phyloP scores from a whole-genome alignment of 2,329 filamentous ascomycete species.

The Boeremia exigua region DNA sequence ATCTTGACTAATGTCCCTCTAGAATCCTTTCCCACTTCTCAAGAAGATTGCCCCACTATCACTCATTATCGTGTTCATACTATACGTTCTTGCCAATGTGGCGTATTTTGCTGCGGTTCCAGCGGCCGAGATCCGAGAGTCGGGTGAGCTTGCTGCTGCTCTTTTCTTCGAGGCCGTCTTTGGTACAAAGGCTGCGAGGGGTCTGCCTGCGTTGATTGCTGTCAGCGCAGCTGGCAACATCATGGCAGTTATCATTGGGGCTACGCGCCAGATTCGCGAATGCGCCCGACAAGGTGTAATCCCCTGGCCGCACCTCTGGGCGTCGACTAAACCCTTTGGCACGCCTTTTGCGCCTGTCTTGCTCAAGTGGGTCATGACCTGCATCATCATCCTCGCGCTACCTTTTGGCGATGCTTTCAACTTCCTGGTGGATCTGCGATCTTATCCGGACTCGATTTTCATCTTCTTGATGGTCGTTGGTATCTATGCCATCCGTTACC shows the following conservation, averaged over 20 bases:
- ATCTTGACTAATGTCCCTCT: background rate
- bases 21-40: constrained; percentile 64
- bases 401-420: constrained; percentile 70
- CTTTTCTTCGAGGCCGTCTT: constrained; percentile 67
- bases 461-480: constrained; percentile 35
- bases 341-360: constrained; percentile 66
- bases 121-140: constrained; percentile 58
- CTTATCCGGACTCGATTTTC: constrained; percentile 36
- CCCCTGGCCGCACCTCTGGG: constrained; percentile 60
- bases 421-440: constrained; percentile 58
- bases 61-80: constrained; percentile 56
- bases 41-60: constrained; percentile 57
- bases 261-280: constrained; percentile 38
- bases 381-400: constrained; percentile 47
- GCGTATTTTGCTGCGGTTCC: constrained; percentile 38
- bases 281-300: constrained; percentile 37
- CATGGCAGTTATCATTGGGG: constrained; percentile 39
- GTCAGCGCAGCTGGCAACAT: constrained; percentile 38
- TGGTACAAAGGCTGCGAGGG: constrained; percentile 60
- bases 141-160: constrained; percentile 61
- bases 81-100: constrained; percentile 36
- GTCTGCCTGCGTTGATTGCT: constrained; percentile 56
- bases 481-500: constrained; percentile 34
- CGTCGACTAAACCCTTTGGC: constrained; percentile 67
- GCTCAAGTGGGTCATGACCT: constrained; percentile 36